Conservation (phyloP, 768 basidiomycete species). For the Xerocomellus amylosporus region DNA sequence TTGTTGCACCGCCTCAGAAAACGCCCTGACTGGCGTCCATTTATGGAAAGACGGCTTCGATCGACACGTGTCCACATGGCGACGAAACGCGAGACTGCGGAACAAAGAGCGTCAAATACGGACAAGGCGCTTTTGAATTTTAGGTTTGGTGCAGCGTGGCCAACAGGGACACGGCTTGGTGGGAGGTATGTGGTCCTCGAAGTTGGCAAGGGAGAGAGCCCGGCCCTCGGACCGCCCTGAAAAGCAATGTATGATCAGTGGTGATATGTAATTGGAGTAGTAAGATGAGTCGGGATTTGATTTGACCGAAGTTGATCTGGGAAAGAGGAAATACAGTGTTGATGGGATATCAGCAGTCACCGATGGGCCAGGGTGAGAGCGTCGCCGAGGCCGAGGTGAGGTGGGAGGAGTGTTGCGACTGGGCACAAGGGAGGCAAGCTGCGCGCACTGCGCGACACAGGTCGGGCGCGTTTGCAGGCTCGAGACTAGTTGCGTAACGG, state of each 20-base stretch:
- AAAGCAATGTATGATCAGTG: neutral
- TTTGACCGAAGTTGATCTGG: slow-evolving; percentile 5
- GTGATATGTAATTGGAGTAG: too few species aligned
- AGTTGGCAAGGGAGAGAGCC: too few species aligned
- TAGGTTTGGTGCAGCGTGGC: slow-evolving; percentile 1
- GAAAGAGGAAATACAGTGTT: neutral
- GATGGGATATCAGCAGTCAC: neutral
- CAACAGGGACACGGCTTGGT: slow-evolving; percentile 8
- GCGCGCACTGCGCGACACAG: neutral
- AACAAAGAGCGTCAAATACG: slow-evolving; percentile 4
- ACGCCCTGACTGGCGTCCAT: neutral
- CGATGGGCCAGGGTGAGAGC: neutral
- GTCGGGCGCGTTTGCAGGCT: neutral
- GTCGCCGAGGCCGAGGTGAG: neutral
- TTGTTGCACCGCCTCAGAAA: slow-evolving; percentile 3
- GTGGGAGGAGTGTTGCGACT: too few species aligned
- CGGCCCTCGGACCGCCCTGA: slow-evolving; percentile 2
- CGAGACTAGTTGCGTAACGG: neutral
- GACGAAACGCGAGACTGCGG: neutral
- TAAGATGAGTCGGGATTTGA: neutral
- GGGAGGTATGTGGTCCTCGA: slow-evolving; percentile 1
- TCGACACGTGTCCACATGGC: slow-evolving; percentile 11
- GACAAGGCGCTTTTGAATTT: neutral
- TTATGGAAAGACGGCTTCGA: neutral
- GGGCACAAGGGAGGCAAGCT: neutral